A percentile compares a stretch with the other conserved stretches of the same genome.
Conservation (phyloP, 192 early-diverging fungal genomes). For the Coemansia furcata region DNA sequence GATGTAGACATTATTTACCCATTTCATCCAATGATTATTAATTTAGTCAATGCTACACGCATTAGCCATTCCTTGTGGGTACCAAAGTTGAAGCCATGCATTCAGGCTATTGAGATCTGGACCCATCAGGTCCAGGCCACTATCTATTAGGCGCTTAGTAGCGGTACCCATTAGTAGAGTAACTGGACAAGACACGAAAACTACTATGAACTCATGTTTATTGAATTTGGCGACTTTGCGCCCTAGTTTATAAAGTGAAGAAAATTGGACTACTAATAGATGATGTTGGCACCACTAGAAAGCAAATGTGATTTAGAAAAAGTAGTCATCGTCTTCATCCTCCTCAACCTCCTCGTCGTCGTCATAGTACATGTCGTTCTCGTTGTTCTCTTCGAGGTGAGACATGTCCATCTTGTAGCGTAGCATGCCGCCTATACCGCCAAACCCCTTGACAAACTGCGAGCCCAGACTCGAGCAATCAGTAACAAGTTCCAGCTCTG, state of each 20-base stretch:
- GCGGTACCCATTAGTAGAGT: not conserved
- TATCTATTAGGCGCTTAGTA: not conserved
- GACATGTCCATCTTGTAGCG: constrained; percentile 88
- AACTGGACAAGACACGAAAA: not conserved
- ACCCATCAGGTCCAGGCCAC: not conserved
- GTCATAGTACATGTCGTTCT: constrained; percentile 62
- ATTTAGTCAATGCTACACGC: not conserved
- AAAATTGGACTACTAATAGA: not conserved
- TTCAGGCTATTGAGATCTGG: not conserved
- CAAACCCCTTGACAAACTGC: constrained; percentile 95
- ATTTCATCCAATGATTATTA: not conserved
- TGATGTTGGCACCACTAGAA: not conserved
- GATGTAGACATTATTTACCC: not conserved
- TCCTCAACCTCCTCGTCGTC: constrained; percentile 18
- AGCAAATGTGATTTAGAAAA: not conserved
- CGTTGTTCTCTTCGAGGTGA: constrained; percentile 63
- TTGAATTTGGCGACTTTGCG: not conserved
- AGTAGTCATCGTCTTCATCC: constrained; percentile 14
- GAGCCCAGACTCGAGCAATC: constrained; percentile 92
- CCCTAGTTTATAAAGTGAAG: not conserved
- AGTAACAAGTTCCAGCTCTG: constrained; percentile 86
- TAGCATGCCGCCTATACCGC: constrained; percentile 90
- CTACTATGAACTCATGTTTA: not conserved
- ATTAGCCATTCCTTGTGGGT: not conserved
- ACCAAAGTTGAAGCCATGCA: not conserved